These are phyloP conservation scores for Sarocladiaceae sp. DNA, from an alignment of 2,329 filamentous ascomycete genomes.

Conservation along the genomic window DNA sequence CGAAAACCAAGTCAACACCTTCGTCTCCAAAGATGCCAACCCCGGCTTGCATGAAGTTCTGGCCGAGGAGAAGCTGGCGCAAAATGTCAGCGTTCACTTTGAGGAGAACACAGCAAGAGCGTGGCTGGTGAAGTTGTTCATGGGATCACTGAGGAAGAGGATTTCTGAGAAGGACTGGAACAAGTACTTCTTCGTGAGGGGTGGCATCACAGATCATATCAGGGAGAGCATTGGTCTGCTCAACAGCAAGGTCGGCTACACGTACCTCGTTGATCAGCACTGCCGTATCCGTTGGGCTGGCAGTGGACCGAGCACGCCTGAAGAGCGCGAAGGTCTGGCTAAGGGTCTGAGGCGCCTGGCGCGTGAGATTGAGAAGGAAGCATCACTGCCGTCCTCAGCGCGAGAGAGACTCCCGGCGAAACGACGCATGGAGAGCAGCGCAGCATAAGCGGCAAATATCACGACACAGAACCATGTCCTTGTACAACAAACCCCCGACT, in stretches of 20 bases:
- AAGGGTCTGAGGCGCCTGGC: slow-evolving; percentile 61
- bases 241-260: slow-evolving; percentile 91
- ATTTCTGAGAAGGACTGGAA: slow-evolving; percentile 51
- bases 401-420: slow-evolving; percentile 25
- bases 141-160: slow-evolving; percentile 45
- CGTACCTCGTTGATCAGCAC: slow-evolving; percentile 82
- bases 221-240: slow-evolving; percentile 64
- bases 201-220: slow-evolving; percentile 56
- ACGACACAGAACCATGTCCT: not conserved
- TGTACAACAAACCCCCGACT: not conserved
- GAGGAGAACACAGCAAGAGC: slow-evolving; percentile 74
- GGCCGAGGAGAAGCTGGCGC: slow-evolving; percentile 49
- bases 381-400: slow-evolving; percentile 26
- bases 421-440: not conserved
- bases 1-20: slow-evolving; percentile 71
- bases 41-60: slow-evolving; percentile 63
- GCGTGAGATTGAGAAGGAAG: slow-evolving; percentile 46
- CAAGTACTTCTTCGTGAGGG: slow-evolving; percentile 58
- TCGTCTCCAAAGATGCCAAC: slow-evolving; percentile 62
- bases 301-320: slow-evolving; percentile 62
- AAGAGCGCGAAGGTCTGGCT: slow-evolving; percentile 64
- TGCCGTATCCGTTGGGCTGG: slow-evolving; percentile 95
- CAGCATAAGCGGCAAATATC: not conserved
- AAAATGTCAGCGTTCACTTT: slow-evolving; percentile 82
- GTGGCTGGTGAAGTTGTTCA: slow-evolving; percentile 53